Percentiles rank a stretch among this genome's conserved stretches.
phyloP scores from a whole-genome alignment of 1,284 basidiomycete species.

The Entoloma clypeatum region DNA sequence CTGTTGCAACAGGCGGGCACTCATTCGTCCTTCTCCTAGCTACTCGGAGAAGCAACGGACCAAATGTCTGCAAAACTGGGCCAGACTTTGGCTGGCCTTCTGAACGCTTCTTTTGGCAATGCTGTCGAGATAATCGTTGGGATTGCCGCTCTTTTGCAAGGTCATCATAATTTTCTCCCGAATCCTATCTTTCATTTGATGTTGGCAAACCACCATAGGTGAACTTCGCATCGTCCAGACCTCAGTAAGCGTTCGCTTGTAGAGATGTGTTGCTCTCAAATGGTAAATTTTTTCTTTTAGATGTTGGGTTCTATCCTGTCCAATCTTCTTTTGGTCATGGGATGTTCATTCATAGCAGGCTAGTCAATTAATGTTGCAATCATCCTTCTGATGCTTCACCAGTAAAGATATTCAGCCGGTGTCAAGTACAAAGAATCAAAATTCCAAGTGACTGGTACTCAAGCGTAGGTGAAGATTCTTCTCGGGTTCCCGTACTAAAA shows the following conservation, averaged over 20 bases:
- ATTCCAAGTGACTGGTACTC: constrained; percentile 83
- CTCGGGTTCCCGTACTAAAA: constrained; percentile 14
- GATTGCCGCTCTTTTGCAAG: constrained; percentile 79
- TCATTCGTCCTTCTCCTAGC: constrained; percentile 30
- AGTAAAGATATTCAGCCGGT: constrained; percentile 47
- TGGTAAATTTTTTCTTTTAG: no score
- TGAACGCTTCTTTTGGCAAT: constrained; percentile 84
- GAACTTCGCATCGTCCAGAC: constrained; percentile 86
- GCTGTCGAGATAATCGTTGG: constrained; percentile 86
- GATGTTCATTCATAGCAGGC: constrained; percentile 83
- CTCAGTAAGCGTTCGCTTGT: constrained; percentile 46
- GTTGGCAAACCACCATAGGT: constrained; percentile 37
- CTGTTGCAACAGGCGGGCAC: constrained; percentile 1
- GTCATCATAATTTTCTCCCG: constrained; percentile 33
- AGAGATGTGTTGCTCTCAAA: not conserved
- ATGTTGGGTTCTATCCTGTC: constrained; percentile 84
- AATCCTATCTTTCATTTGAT: constrained; percentile 1
- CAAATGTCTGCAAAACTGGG: constrained; percentile 79
- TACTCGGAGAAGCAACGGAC: constrained; percentile 85
- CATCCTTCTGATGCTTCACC: not conserved
- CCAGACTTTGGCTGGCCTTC: constrained; percentile 78
- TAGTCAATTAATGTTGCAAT: constrained; percentile 20
- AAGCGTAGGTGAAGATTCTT: constrained; percentile 57
- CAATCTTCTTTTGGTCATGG: constrained; percentile 86
- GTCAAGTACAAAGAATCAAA: constrained; percentile 61